A percentile compares a stretch with the other conserved stretches of the same genome.
phyloP scores from a whole-genome alignment of 2,329 filamentous ascomycete species.

The Apiospora aurea region DNA sequence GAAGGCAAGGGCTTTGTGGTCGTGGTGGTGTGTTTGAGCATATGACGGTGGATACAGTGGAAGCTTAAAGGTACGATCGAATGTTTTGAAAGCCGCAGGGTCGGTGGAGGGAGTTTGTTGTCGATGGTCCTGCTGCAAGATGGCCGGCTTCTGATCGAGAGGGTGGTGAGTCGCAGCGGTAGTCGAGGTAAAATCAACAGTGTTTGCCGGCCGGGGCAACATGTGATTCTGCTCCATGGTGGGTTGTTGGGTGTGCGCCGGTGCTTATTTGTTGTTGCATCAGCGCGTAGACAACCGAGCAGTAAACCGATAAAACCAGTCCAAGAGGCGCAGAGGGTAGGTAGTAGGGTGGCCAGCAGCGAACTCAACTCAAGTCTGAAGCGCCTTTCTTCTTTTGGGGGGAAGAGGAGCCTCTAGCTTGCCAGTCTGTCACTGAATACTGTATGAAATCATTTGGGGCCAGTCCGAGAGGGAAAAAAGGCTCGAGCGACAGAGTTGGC shows the following conservation, averaged over 20 bases:
- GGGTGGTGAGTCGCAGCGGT: constrained; percentile 28
- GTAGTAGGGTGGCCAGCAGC: neutral
- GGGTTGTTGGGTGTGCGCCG: constrained; percentile 15
- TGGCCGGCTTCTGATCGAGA: constrained; percentile 28
- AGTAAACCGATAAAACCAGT: constrained; percentile 9
- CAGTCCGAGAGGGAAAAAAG: constrained; percentile 16
- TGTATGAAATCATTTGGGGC: constrained; percentile 26
- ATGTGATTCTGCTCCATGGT: constrained; percentile 56
- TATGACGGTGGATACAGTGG: constrained; percentile 48
- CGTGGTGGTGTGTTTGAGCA: constrained; percentile 43
- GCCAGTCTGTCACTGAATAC: constrained; percentile 20
- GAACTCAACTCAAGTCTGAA: constrained; percentile 21
- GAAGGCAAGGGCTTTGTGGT: constrained; percentile 38
- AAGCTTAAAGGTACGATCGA: constrained; percentile 43
- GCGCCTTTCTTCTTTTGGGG: constrained; percentile 20
- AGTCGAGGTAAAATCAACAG: constrained; percentile 31
- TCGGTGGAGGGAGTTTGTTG: constrained; percentile 36
- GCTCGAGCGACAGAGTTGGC: constrained; percentile 25
- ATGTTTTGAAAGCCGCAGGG: constrained; percentile 34
- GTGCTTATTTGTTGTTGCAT: constrained; percentile 22
- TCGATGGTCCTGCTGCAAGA: constrained; percentile 31
- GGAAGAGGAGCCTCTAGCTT: constrained; percentile 20
- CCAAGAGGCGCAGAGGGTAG: constrained; percentile 5
- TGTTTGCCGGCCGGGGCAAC: constrained; percentile 44
- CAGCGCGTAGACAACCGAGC: constrained; percentile 18